Evolutionary conservation across 805 yeast species (phyloP).

Genomic region (Grigorovia humatica): DNA sequence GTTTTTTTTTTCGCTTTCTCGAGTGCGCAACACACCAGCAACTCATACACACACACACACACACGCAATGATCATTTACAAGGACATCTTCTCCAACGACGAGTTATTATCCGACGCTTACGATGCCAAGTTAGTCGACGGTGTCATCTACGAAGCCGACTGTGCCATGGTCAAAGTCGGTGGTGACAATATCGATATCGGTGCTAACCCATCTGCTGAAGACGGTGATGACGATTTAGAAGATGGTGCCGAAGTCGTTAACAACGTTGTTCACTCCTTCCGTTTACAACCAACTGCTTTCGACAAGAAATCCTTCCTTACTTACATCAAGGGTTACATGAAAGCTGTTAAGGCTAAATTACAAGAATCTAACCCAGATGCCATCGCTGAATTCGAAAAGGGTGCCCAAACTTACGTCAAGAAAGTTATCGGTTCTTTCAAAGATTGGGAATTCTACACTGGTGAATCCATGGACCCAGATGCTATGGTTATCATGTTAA

Average conservation of each 20-base stretch:
- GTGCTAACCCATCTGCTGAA: conserved; percentile 99
- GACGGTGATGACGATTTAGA: conserved; percentile 77
- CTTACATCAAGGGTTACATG: conserved; percentile 99
- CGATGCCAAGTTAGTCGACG: conserved; percentile 78
- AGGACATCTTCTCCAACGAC: conserved; percentile 88
- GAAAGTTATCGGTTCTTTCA: conserved; percentile 91
- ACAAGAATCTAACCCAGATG: conserved; percentile 83
- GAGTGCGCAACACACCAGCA: background rate
- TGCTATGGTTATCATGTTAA: conserved; percentile 93
- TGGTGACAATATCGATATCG: conserved; percentile 93
- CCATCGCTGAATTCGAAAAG: conserved; percentile 83
- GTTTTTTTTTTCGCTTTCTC: background rate
- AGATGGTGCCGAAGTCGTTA: conserved; percentile 81
- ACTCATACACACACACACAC: background rate
- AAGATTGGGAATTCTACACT: conserved; percentile 98
- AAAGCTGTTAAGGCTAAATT: conserved; percentile 86
- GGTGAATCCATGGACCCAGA: conserved; percentile 99
- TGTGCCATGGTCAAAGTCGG: conserved; percentile 84
- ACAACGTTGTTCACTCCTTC: conserved; percentile 98
- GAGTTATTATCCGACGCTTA: conserved; percentile 97
- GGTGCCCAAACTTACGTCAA: conserved; percentile 95
- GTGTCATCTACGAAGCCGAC: conserved; percentile 93
- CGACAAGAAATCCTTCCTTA: conserved; percentile 95
- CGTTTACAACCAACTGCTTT: conserved; percentile 91
- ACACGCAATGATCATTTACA: conserved; percentile 31